Conservation (phyloP, 805 yeast species). For the Pichia membranifaciens region DNA sequence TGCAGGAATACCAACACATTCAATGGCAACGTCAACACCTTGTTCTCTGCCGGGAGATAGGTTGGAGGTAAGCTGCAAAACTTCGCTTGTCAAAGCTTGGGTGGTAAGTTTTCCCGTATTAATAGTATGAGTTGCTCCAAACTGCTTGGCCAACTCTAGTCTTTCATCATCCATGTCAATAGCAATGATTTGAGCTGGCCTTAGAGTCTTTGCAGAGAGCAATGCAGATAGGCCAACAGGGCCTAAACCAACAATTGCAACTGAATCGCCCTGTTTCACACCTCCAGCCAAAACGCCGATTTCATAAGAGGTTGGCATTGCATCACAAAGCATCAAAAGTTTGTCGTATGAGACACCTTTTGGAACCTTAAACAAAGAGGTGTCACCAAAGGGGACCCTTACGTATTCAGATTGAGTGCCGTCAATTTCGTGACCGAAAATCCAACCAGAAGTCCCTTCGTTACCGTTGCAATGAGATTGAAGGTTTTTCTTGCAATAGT, state of each 20-base stretch:
- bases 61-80: slow-evolving; percentile 21
- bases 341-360: slow-evolving; percentile 36
- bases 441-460: slow-evolving; percentile 42
- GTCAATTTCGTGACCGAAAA: slow-evolving; percentile 50
- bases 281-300: slow-evolving; percentile 57
- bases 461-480: slow-evolving; percentile 53
- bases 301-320: slow-evolving; percentile 62
- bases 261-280: slow-evolving; percentile 48
- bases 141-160: slow-evolving; percentile 48
- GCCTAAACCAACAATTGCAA: slow-evolving; percentile 63
- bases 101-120: slow-evolving; percentile 45
- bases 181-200: slow-evolving; percentile 51
- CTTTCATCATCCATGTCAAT: slow-evolving; percentile 57
- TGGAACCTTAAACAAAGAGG: slow-evolving; percentile 33
- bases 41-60: slow-evolving; percentile 29
- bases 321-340: slow-evolving; percentile 56
- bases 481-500: slow-evolving; percentile 47
- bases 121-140: slow-evolving; percentile 55
- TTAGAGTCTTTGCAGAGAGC: slow-evolving; percentile 44
- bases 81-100: slow-evolving; percentile 32
- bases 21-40: slow-evolving; percentile 57
- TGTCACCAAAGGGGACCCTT: slow-evolving; percentile 47
- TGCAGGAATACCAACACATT: slow-evolving; percentile 60
- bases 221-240: slow-evolving; percentile 65
- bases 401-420: slow-evolving; percentile 65